A percentile compares a stretch with the other conserved stretches of the same genome.
phyloP scores from a whole-genome alignment of 495 filamentous ascomycete species.

The Tuber melanosporum region DNA sequence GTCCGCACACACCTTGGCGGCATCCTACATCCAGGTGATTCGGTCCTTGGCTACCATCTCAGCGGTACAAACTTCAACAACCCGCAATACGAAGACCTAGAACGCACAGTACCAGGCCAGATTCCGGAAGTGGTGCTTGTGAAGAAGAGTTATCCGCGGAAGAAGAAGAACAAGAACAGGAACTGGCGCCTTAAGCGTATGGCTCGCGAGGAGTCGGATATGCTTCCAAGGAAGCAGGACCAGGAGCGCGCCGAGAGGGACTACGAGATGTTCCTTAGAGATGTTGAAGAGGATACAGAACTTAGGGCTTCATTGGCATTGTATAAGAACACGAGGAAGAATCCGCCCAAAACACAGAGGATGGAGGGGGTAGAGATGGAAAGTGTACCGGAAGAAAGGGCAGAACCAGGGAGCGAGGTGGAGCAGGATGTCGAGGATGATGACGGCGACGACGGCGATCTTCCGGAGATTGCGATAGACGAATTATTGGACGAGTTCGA shows the following conservation, averaged over 20 bases:
- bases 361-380: constrained; percentile 46
- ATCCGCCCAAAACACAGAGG: constrained; percentile 41
- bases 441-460: constrained; percentile 55
- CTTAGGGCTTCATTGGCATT: constrained; percentile 72
- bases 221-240: constrained; percentile 71
- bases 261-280: constrained; percentile 93
- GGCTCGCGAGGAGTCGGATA: constrained; percentile 75
- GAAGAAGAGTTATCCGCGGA: constrained; percentile 88
- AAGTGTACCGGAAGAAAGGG: constrained; percentile 23
- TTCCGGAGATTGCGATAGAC: constrained; percentile 71
- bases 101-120: constrained; percentile 59
- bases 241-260: constrained; percentile 78
- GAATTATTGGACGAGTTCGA: constrained; percentile 87
- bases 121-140: constrained; percentile 92
- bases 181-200: constrained; percentile 94
- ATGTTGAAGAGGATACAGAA: constrained; percentile 93
- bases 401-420: constrained; percentile 49
- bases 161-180: constrained; percentile 71
- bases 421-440: constrained; percentile 57
- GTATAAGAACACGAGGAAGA: constrained; percentile 62
- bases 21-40: constrained; percentile 82
- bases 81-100: constrained; percentile 68
- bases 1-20: constrained; percentile 82
- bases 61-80: constrained; percentile 89
- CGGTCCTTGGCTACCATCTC: constrained; percentile 83